Percentiles rank a stretch among this genome's conserved stretches.
These are phyloP conservation scores for Paramecium primaurelia DNA, from an alignment of 73 alveolate species.

Conservation along the genomic window DNA sequence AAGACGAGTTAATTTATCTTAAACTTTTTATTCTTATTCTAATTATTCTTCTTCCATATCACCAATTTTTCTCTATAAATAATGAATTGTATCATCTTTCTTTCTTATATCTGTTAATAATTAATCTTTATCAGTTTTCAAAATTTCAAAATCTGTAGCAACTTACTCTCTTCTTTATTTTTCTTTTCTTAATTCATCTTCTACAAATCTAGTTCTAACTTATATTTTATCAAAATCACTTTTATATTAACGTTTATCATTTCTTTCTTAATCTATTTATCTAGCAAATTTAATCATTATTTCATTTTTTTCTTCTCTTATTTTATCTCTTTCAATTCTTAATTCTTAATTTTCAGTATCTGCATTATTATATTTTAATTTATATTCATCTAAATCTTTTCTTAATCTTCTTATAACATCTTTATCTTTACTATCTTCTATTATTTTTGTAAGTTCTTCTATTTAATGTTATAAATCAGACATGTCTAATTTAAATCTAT, in stretches of 20 bases:
- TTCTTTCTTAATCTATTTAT: conserved; percentile 53
- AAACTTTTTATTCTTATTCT: conserved; percentile 5
- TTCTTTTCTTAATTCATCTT: conserved; percentile 56
- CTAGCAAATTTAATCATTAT: conserved; percentile 48
- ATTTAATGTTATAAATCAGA: conserved; percentile 38
- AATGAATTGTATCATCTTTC: conserved; percentile 56
- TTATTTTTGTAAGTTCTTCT: background rate
- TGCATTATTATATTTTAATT: background rate
- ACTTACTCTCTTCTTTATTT: conserved; percentile 41
- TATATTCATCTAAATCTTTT: conserved; percentile 56
- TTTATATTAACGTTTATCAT: conserved; percentile 56
- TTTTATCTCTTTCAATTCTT: conserved; percentile 59
- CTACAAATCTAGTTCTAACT: conserved; percentile 47
- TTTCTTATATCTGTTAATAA: conserved; percentile 49
- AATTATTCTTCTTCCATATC: conserved; percentile 59
- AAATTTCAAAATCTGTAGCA: conserved; percentile 39
- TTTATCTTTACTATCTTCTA: conserved; percentile 59
- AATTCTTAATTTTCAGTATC: conserved; percentile 57
- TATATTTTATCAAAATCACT: conserved; percentile 47
- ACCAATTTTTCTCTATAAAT: conserved; percentile 43
- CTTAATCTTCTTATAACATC: conserved; percentile 42
- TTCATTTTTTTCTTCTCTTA: conserved; percentile 63
- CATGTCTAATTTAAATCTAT: conserved; percentile 18
- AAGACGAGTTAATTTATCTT: conserved; percentile 41
- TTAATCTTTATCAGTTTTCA: conserved; percentile 53